A percentile compares a stretch with the other conserved stretches of the same genome.
These are phyloP conservation scores for Metarhizium rileyi DNA, from an alignment of 2,329 filamentous ascomycete species.

Conservation along the genomic window DNA sequence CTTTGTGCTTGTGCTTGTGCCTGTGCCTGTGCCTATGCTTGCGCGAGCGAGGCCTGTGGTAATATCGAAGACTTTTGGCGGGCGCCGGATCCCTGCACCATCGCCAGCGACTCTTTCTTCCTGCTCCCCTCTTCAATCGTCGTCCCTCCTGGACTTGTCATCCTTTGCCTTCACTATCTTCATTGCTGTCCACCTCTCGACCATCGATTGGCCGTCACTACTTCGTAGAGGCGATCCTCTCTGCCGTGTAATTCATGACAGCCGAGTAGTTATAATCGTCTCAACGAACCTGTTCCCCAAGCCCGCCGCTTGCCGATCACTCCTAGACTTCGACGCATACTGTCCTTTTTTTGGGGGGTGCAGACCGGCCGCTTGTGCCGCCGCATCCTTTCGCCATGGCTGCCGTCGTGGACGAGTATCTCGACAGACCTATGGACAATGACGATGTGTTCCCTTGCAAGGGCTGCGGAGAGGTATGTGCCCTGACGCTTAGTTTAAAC, in stretches of 20 bases:
- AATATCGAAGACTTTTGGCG: constrained; percentile 1
- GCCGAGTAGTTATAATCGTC: neutral
- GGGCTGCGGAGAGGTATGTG: constrained; percentile 73
- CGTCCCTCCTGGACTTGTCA: neutral
- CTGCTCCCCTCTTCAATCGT: neutral
- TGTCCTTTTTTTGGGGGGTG: neutral
- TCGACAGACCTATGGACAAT: constrained; percentile 58
- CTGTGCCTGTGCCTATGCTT: neutral
- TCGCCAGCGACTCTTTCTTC: constrained; percentile 1
- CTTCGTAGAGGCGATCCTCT: neutral
- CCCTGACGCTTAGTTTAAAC: neutral
- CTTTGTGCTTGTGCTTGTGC: too few relatives aligned
- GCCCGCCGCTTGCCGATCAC: neutral
- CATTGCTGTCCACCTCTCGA: neutral
- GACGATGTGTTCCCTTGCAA: constrained; percentile 87
- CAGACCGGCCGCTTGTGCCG: neutral
- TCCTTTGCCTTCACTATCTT: neutral
- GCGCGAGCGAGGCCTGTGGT: neutral
- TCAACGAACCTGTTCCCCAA: neutral
- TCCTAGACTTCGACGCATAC: neutral
- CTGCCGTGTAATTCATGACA: neutral
- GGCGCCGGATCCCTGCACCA: constrained; percentile 1
- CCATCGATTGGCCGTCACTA: neutral
- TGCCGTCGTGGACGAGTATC: constrained; percentile 48
- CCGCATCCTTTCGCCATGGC: constrained; percentile 28